Evolutionary conservation across 78 protist species (phyloP).

Genomic region (Dictyostelium capitatum): DNA sequence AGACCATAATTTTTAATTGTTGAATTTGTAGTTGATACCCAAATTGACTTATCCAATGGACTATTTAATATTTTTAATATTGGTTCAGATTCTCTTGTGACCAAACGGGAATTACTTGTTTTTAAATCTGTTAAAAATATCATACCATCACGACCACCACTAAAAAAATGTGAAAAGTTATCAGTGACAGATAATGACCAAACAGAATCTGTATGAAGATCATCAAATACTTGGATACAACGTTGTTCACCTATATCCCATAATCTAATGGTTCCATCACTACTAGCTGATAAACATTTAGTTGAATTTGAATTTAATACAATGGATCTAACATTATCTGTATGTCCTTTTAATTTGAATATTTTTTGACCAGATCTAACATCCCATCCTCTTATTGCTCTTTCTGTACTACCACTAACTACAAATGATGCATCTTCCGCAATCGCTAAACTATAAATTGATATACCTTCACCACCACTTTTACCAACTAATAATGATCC

Average conservation of each 20-base stretch:
- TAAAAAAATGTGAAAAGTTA: conserved; percentile 19
- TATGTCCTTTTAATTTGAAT: conserved; percentile 67
- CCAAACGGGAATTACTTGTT: background rate
- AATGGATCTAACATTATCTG: conserved; percentile 54
- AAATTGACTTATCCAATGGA: background rate
- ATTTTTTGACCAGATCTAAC: conserved; percentile 33
- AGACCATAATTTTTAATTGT: conserved; percentile 33
- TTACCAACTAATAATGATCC: conserved; percentile 4
- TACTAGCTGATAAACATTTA: conserved; percentile 47
- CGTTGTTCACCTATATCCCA: conserved; percentile 59
- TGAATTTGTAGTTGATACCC: conserved; percentile 68
- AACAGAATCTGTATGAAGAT: conserved; percentile 49
- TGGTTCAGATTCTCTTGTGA: conserved; percentile 30
- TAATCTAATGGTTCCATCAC: conserved; percentile 56
- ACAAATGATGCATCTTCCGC: conserved; percentile 45
- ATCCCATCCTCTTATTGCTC: conserved; percentile 69
- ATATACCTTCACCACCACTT: conserved; percentile 73
- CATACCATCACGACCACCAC: conserved; percentile 73
- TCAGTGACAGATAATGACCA: conserved; percentile 21
- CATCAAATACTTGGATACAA: conserved; percentile 64
- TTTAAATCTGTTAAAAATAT: conserved; percentile 30
- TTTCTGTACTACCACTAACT: conserved; percentile 43
- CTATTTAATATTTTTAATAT: conserved; percentile 20
- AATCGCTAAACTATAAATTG: conserved; percentile 70
- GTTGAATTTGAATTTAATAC: conserved; percentile 1